These are phyloP conservation scores for Mortierella sp. DNA, from an alignment of 371 early-diverging fungal genomes.

Conservation along the genomic window DNA sequence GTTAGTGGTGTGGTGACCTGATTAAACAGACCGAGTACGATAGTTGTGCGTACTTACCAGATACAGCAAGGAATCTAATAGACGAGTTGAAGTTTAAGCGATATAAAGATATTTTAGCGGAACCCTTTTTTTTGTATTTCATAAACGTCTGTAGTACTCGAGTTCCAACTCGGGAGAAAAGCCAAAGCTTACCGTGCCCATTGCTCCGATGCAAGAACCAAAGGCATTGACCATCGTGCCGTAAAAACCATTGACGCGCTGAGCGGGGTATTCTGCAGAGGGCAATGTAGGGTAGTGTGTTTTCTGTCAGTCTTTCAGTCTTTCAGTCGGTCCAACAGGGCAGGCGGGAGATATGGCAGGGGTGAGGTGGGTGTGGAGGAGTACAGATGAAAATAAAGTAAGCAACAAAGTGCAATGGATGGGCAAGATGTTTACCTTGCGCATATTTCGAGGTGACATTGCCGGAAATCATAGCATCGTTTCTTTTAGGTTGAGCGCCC, in stretches of 20 bases:
- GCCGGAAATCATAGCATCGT: conserved; percentile 24
- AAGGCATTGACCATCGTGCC: conserved; percentile 66
- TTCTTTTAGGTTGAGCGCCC: conserved; percentile 34
- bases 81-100: neutral
- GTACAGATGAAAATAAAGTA: neutral
- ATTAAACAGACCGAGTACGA: too few relatives aligned
- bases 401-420: neutral
- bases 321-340: neutral
- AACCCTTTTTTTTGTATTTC: neutral
- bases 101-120: neutral
- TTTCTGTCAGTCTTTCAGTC: neutral
- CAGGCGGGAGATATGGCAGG: neutral
- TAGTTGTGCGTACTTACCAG: conserved; percentile 12
- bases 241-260: conserved; percentile 37
- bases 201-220: conserved; percentile 59
- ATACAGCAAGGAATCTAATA: conserved; percentile 48
- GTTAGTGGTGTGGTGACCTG: neutral
- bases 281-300: neutral
- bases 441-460: conserved; percentile 33
- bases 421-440: conserved; percentile 16
- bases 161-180: too few relatives aligned
- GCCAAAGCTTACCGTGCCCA: conserved; percentile 60
- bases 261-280: conserved; percentile 34
- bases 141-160: too few relatives aligned
- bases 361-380: neutral